Conservation (phyloP, 2,329 filamentous ascomycete genomes). For the Trichoderma semiorbis region DNA sequence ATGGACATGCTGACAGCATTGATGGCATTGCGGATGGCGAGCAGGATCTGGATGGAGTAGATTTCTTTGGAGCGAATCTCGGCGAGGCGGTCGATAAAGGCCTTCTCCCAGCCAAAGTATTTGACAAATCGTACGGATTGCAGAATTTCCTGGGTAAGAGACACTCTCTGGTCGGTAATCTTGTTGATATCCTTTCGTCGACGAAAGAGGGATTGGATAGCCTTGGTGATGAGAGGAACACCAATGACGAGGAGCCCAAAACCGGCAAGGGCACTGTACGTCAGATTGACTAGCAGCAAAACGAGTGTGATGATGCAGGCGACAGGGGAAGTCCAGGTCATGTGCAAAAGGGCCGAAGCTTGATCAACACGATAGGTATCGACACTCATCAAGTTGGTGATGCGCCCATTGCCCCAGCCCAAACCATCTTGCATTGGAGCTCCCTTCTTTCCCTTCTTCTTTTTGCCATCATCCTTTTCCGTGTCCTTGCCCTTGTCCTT, state of each 20-base stretch:
- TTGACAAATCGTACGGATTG: constrained; percentile 93
- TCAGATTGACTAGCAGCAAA: constrained; percentile 80
- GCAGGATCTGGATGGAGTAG: constrained; percentile 73
- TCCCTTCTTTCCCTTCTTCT: constrained; percentile 37
- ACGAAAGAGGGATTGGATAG: constrained; percentile 72
- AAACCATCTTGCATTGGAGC: constrained; percentile 51
- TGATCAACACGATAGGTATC: constrained; percentile 92
- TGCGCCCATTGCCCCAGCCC: constrained; percentile 89
- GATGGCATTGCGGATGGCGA: constrained; percentile 81
- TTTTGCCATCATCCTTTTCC: constrained; percentile 33
- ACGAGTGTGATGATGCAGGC: constrained; percentile 74
- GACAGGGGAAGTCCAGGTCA: constrained; percentile 84
- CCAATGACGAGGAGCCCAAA: constrained; percentile 78
- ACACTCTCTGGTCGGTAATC: constrained; percentile 87
- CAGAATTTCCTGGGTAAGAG: constrained; percentile 86
- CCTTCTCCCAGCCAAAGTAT: constrained; percentile 91
- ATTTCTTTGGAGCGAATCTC: constrained; percentile 76
- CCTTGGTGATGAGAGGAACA: constrained; percentile 71
- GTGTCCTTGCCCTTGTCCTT: constrained; percentile 36
- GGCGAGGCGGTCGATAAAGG: constrained; percentile 74
- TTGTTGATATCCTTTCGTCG: constrained; percentile 83
- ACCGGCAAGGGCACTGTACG: constrained; percentile 84
- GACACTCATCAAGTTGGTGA: constrained; percentile 91
- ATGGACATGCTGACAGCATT: constrained; percentile 80
- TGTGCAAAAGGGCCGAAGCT: constrained; percentile 83